Base-by-base conservation (phyloP, 177 flowering plant genomes). In the Tripterygium wilfordii region DNA sequence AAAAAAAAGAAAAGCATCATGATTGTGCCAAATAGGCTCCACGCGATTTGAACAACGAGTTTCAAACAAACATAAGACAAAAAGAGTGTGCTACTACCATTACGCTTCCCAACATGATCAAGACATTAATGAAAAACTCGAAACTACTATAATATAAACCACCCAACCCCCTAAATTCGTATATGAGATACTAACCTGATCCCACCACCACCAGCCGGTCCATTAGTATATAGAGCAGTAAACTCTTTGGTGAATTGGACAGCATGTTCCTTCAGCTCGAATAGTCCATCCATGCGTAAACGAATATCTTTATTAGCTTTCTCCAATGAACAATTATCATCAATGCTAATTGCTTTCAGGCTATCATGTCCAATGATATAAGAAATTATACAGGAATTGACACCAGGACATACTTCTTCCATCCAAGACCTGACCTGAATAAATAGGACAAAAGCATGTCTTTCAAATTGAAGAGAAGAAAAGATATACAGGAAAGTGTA, bases 141-240 rank as follows among this genome's bases (percentile, higher is more conserved):
- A 30, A 30, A 30, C 33, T 6, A 30, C 33, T 6, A 6, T 30
- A 7, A 30, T 12, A 30, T 12, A 7, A 30, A 6, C 12, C 12
- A 6, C 33, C 33, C 12, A 12, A 30, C 8, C 33, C 12, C 33
- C 7, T 7, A 30, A 30, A 30, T 30, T 30, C 7, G 33, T 6
- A 30, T 30, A 45, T 15, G 26, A 24, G 14, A 35, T 33, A 36
- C n/a, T 54, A 13, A 85, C 98, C 96, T 83, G 66, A 92, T 79
- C 37, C 98, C 98, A 42, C 98, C 96, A 22, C 98, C 94, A 47
- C 94, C 98, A 62, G 98, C 98, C 48, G 98, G 98, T 43, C 98
- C 98, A 78, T 92, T 92, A 38, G 98, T 92, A 63, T 92, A 92
- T 40, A 92, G 73, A 56, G 96, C 95, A 33, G 68, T 74, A 56